Conservation (phyloP, 164 flowering plant genomes). For the Vitis cinerea region DNA sequence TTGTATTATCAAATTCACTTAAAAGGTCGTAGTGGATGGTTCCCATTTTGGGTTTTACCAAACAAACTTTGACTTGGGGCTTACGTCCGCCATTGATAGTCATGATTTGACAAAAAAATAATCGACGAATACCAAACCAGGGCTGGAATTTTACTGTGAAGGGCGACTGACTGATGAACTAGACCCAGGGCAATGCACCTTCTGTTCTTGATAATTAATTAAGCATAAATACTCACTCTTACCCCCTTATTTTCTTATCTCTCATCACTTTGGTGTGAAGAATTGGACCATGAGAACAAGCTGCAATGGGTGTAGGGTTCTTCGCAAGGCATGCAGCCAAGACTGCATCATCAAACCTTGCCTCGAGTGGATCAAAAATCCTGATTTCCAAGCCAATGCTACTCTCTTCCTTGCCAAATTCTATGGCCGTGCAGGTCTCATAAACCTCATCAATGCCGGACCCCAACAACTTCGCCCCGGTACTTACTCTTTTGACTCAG, state of each 20-base stretch:
- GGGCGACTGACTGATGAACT: too few relatives aligned
- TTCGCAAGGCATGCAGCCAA: conserved; percentile 35
- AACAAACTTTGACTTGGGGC: too few relatives aligned
- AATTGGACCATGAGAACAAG: conserved; percentile 26
- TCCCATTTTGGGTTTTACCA: too few relatives aligned
- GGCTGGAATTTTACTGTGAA: too few relatives aligned
- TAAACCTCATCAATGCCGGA: conserved; percentile 57
- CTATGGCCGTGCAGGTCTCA: conserved; percentile 62
- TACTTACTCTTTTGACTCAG: conserved; percentile 4
- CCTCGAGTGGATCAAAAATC: conserved; percentile 48
- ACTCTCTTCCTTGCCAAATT: conserved; percentile 66
- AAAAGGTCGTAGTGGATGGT: too few relatives aligned
- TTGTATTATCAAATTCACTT: too few relatives aligned
- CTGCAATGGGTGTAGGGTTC: conserved; percentile 40
- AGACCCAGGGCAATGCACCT: too few relatives aligned
- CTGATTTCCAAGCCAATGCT: conserved; percentile 54
- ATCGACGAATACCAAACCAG: too few relatives aligned
- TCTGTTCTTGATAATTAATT: too few relatives aligned
- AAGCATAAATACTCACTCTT: neutral
- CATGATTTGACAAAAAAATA: too few relatives aligned
- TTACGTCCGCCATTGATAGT: too few relatives aligned
- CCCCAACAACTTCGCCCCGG: conserved; percentile 53
- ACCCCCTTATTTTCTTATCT: neutral
- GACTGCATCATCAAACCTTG: conserved; percentile 44
- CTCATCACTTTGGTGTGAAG: neutral